Base-by-base conservation (phyloP, 148 eudicot species). In the Rhododendron ferrugineum region DNA sequence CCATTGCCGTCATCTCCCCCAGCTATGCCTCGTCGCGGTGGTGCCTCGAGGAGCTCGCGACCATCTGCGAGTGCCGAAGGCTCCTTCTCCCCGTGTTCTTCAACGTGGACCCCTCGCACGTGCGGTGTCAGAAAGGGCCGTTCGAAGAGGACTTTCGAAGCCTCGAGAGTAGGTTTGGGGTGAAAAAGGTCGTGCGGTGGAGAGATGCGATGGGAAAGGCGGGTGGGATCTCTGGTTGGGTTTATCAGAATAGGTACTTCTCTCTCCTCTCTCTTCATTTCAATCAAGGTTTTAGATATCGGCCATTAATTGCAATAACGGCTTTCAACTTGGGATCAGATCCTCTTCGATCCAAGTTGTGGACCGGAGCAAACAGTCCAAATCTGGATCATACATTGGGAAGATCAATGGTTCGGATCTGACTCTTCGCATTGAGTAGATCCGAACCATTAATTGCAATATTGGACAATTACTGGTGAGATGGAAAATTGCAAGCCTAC, bases 21-120 rank as follows among this genome's bases (percentile, higher is more conserved):
- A 82, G 36, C 6, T 92, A 92, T 10, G 95, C 91, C 6, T 87
- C 87, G 3, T 93, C 95, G 0, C 83, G 78, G 11, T 88, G 92
- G 89, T 91, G 94, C 77, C 89, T 92, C 3, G 78, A 91, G 23
- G 94, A 90, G 52, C 90, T 92, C 8, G 88, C 88, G 3, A 83
- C 72, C 49, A 80, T 91, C 49, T 82, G 79, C n/a, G 78, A 91
- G 64, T 85, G 88, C 3, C 76, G 81, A 10, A 83, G 86, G 81
- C 83, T 89, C 60, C 85, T 92, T 32, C 47, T 91, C 7, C 94
- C 94, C 0, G 93, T 92, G 30, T 92, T 92, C 80, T 91, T 85
- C 56, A 10, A 36, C 44, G 90, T 92, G 13, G 58, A 88, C 37
- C 94, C 94, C 72, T 90, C 93, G 5, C 74, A 91, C 66, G 90